Conservation (phyloP, 2,329 filamentous ascomycete species). For the Exophiala oligosperma region DNA sequence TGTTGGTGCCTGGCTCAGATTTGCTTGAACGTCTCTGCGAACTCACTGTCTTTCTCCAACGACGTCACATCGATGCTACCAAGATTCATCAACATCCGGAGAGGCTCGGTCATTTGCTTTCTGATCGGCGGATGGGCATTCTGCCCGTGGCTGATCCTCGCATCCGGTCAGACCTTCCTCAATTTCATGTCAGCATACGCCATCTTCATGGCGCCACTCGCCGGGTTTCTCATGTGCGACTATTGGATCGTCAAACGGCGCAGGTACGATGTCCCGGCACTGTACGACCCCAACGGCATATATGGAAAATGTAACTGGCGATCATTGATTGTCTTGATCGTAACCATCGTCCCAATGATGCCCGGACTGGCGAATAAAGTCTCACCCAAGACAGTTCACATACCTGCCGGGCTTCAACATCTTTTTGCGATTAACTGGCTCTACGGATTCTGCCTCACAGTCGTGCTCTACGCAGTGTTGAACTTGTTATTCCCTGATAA, state of each 20-base stretch:
- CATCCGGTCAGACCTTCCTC: constrained; percentile 57
- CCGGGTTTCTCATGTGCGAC: constrained; percentile 60
- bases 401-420: constrained; percentile 13
- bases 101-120: constrained; percentile 56
- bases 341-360: no score
- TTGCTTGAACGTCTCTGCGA: constrained; percentile 49
- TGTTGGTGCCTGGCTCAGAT: constrained; percentile 46
- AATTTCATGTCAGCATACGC: constrained; percentile 67
- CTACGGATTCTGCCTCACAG: constrained; percentile 12
- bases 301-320: constrained; percentile 34
- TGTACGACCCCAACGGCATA: constrained; percentile 51
- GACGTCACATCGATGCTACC: constrained; percentile 56
- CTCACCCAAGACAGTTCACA: constrained; percentile 2
- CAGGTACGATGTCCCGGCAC: constrained; percentile 52
- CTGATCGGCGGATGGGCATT: constrained; percentile 59
- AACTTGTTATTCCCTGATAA: constrained; percentile 6
- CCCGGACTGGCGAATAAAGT: constrained; percentile 1
- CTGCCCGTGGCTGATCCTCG: constrained; percentile 66
- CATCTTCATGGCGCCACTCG: constrained; percentile 65
- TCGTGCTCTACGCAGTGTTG: constrained; percentile 10
- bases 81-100: constrained; percentile 55
- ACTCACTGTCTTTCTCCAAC: constrained; percentile 54
- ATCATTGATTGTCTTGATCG: no score
- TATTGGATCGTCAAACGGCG: constrained; percentile 57
- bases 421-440: constrained; percentile 19